Evolutionary conservation across 805 yeast species (phyloP).

Genomic region (Grigorovia yakushimaensis): DNA sequence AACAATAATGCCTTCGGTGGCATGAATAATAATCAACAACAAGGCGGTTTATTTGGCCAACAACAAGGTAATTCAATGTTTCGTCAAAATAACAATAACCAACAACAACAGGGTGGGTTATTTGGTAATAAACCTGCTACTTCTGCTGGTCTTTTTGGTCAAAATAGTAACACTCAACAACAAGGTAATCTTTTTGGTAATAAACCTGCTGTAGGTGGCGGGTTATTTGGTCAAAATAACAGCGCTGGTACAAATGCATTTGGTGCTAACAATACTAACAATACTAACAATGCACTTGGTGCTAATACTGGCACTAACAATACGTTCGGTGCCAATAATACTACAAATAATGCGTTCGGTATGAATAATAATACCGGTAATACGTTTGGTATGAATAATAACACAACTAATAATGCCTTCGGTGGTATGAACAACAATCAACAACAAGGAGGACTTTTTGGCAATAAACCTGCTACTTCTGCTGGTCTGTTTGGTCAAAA

Average conservation of each 20-base stretch:
- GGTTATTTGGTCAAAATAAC: conserved; percentile 33
- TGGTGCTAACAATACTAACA: not conserved
- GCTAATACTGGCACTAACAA: conserved; percentile 6
- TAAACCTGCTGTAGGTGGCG: conserved; percentile 10
- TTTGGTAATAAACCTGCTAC: conserved; percentile 18
- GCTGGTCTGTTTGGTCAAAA: conserved; percentile 15
- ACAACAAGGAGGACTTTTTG: conserved; percentile 12
- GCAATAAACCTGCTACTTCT: conserved; percentile 12
- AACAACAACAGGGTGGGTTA: conserved; percentile 9
- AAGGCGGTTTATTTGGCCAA: no score
- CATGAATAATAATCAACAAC: conserved; percentile 23
- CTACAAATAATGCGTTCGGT: conserved; percentile 9
- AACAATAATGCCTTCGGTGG: conserved; percentile 11
- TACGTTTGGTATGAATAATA: conserved; percentile 12
- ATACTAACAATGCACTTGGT: conserved; percentile 10
- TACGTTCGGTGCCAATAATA: conserved; percentile 21
- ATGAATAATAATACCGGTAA: conserved; percentile 18
- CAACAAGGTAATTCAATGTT: not conserved
- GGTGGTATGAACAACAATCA: conserved; percentile 17
- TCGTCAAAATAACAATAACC: not conserved
- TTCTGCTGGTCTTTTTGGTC: conserved; percentile 19
- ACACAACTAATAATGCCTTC: conserved; percentile 14
- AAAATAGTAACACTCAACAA: conserved; percentile 5
- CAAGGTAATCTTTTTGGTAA: conserved; percentile 16
- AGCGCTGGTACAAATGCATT: conserved; percentile 4